Base-by-base conservation (phyloP, 2,329 filamentous ascomycete genomes). In the Chlorencoelia australis region DNA sequence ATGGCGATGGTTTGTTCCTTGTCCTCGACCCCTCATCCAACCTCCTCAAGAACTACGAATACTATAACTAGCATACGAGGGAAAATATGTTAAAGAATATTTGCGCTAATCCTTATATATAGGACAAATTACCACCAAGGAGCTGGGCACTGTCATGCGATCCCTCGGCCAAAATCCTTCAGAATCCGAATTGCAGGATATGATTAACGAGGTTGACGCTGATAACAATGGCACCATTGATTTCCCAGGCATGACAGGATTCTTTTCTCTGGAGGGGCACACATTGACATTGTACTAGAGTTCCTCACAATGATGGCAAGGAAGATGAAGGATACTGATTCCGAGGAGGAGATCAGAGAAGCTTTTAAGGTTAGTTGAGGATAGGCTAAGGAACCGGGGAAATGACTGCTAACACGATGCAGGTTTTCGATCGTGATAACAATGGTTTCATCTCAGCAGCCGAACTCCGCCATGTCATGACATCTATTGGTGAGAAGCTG, bases 321-420 rank as follows among this genome's bases (percentile, higher is more conserved):
- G 57, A 91, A 91, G 69, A 91, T 91, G 84, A 89, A 89, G 71
- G 84, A 89, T 56, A 91, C 84, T 51, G 84, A 91, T 59, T 89
- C 83, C 32, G 84, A 91, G 65, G 84, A 91, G 66, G 84, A 91
- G 62, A 91, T 91, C 52, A 77, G 84, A 54, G 84, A 89, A 62
- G 83, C 83, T 10, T 89, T 89, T 75, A 88, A 88, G 72, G 82
- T 84, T 37, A 29, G 59, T 15, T n/a, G 11, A n/a, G 4, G 8
- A 31, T 13, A 16, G 7, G n/a, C 19, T 16, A 18, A 9, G 16
- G 21, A 18, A 24, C 17, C 13, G 29, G 16, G 6, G 14, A 33
- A 18, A 16, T 35, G 39, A 25, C 33, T 46, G n/a, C 22, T 17
- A 8, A 13, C 39, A 25, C 34, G 38, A 42, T 39, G 44, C 40